Base-by-base conservation (phyloP, 352 stramenopile genomes). In the Pythium apleroticum region DNA sequence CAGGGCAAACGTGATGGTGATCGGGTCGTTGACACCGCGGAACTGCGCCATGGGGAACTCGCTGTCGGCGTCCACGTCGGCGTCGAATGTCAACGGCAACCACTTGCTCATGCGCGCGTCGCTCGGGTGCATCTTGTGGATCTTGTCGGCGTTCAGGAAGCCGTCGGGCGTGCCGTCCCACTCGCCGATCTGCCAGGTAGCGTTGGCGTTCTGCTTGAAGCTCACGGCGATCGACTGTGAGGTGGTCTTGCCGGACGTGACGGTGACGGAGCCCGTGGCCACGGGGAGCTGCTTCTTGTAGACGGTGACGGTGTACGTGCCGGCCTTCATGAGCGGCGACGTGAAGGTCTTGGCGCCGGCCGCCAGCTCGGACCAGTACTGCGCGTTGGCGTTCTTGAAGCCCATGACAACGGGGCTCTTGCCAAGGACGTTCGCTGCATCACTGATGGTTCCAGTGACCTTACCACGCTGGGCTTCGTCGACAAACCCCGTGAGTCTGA, bases 281-380 rank as follows among this genome's bases (percentile, higher is more conserved):
- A 84, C 78, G 4, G 69, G 69, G 15, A 87, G 74, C 25, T 84
- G 74, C 58, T 79, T 84, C 66, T 80, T 84, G 68, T 78, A 84
- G 20, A 87, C 78, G 3, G 73, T 80, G 7, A 80, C 59, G 17
- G 76, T 87, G 58, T 87, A 87, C 25, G 67, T 76, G 10, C 78
- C 78, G 11, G 63, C 50, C 25, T 76, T 72, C 78, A 87, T 87
- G 37, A 69, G 43, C 0, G 78, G 76, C 24, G 78, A 83, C 25
- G 69, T 78, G 22, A 80, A 80, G 0, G 54, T 65, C 35, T 60
- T 62, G 3, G 27, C 27, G 10, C 64, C 68, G 0, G 63, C 55
- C 2, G 56, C 35, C 0, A 79, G 27, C 52, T 74, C 57, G 0
- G 54, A 60, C 74, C 77, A 85, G 62, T 85, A 85, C 61, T 85